Conservation (phyloP, 2,329 filamentous ascomycete genomes). For the Monosporascus sp. region DNA sequence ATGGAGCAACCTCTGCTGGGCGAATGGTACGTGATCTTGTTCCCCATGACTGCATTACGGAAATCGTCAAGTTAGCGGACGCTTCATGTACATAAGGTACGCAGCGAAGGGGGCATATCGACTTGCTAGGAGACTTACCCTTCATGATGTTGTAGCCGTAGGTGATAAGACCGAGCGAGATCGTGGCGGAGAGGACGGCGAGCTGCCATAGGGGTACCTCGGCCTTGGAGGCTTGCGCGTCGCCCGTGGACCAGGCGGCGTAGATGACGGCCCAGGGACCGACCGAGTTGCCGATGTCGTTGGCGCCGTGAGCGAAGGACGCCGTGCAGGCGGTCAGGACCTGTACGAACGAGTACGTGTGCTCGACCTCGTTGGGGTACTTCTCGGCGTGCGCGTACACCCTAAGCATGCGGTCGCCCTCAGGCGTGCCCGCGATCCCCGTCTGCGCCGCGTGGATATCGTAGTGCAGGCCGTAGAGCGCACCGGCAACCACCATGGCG, state of each 20-base stretch:
- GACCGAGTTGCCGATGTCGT: slow-evolving; percentile 69
- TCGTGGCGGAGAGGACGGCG: slow-evolving; percentile 58
- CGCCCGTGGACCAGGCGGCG: slow-evolving; percentile 59
- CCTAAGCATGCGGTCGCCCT: slow-evolving; percentile 64
- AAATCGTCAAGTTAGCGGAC: slow-evolving; percentile 17
- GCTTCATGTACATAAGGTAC: not conserved
- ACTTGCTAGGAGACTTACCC: slow-evolving; percentile 36
- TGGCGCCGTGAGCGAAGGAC: slow-evolving; percentile 71
- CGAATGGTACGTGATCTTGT: slow-evolving; percentile 38
- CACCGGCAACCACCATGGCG: slow-evolving; percentile 56
- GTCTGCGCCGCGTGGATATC: slow-evolving; percentile 74
- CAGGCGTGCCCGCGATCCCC: slow-evolving; percentile 65
- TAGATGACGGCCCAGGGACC: slow-evolving; percentile 68
- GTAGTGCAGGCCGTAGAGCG: slow-evolving; percentile 72
- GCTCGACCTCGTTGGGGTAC: slow-evolving; percentile 66
- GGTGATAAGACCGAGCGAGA: slow-evolving; percentile 64
- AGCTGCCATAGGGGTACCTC: slow-evolving; percentile 71
- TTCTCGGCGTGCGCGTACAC: slow-evolving; percentile 61
- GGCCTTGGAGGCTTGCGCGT: slow-evolving; percentile 54
- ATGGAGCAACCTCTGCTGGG: slow-evolving; percentile 52
- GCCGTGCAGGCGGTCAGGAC: slow-evolving; percentile 65
- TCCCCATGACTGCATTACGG: slow-evolving; percentile 55
- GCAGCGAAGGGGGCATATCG: no score
- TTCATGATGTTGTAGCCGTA: slow-evolving; percentile 86
- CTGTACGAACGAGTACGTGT: slow-evolving; percentile 63